Percentiles rank a stretch among this genome's conserved stretches.
phyloP scores from a whole-genome alignment of 2,329 filamentous ascomycete species.

The Penicillium freii region DNA sequence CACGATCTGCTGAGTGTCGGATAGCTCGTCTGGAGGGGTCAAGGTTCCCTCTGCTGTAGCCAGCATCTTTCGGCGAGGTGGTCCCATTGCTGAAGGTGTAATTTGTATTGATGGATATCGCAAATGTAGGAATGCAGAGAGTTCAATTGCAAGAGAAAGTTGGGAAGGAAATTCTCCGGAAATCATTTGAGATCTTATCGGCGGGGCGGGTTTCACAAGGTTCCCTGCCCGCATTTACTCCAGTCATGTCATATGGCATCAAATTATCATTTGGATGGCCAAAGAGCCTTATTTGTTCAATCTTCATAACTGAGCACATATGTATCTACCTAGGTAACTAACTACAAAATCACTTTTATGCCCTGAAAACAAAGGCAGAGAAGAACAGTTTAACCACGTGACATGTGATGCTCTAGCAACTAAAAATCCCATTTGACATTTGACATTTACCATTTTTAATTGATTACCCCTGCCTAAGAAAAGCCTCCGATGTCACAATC shows the following conservation, averaged over 20 bases:
- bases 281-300: background rate
- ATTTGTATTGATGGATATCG: background rate
- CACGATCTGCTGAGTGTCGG: slow-evolving; percentile 62
- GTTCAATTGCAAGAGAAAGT: background rate
- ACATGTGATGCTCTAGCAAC: too few species aligned
- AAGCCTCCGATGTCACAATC: too few species aligned
- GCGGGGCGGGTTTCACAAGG: slow-evolving; percentile 16
- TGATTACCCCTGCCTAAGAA: too few species aligned
- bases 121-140: too few species aligned
- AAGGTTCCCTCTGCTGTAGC: slow-evolving; percentile 73
- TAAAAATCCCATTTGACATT: too few species aligned
- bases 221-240: slow-evolving; percentile 2
- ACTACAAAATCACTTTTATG: too few species aligned
- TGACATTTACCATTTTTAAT: too few species aligned
- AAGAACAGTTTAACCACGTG: too few species aligned
- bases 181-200: slow-evolving; percentile 20
- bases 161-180: slow-evolving; percentile 1
- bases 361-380: too few species aligned
- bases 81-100: slow-evolving; percentile 55
- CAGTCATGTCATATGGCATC: background rate
- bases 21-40: slow-evolving; percentile 56
- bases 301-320: background rate
- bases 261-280: background rate
- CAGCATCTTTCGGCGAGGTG: slow-evolving; percentile 72
- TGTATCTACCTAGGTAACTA: too few species aligned